Evolutionary conservation across 2,329 filamentous ascomycete genomes (phyloP), one percentile per base, ranked within the genome.

Genomic region (Pyrenophora teres): DNA sequence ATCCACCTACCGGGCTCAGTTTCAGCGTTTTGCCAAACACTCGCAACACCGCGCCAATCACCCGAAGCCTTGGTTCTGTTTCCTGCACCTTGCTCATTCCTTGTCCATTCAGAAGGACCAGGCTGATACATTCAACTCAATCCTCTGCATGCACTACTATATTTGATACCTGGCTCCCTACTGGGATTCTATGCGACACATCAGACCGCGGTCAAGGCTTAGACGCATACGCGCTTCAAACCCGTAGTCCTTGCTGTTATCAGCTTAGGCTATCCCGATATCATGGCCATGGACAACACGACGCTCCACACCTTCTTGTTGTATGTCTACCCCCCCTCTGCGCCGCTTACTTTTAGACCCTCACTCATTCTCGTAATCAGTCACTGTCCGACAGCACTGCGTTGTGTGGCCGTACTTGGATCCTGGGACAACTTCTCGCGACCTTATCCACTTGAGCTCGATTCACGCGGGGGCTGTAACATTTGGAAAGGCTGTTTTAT

Each of bases 361-460:
- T 54, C 50, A 55, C 67, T 71, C 49, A 70, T 52, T 54, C 52
- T 56, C 27, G 46, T 36, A 43, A 46, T 35, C 55, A 74, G 72
- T 62, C 68, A 73, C 53, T 70, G 66, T 49, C 70, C 71, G 12
- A 55, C 60, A 54, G 65, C 83, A 44, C 81, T 86, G 57, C 80
- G 81, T 57, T 87, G 87, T 38, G 89, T 97, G 60, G 86, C 89
- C 68, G 82, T 97, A 39, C 81, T 94, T 64, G 93, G 93, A 57
- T 96, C 92, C 58, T 97, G 93, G 93, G 92, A 97, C 78, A 96
- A 96, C 78, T 97, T 97, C 76, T 80, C 82, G 54, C 85, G 83
- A 68, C 79, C 85, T 42, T 93, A 96, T 78, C 79, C 79, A 39
- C 92, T 97, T 86, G 85, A 93, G 71, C 84, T 86, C 64, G 93